Base-by-base conservation (phyloP, 257 asterid species). In the Przewalskia tangutica region DNA sequence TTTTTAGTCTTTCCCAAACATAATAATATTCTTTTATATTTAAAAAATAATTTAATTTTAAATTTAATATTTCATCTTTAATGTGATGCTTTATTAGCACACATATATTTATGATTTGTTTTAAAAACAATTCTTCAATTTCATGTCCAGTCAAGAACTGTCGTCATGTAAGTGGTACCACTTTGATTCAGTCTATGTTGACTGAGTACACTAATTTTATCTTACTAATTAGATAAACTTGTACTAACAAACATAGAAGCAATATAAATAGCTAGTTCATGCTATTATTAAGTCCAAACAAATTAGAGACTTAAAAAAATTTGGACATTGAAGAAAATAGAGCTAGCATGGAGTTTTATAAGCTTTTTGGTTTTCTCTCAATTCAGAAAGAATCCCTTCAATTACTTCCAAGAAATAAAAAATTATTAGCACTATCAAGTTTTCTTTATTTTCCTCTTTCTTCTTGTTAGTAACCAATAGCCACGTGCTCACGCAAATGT, bases 311-410 rank as follows among this genome's bases (percentile, higher is more conserved):
- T 54, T 8, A 54, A 54, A 54, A 1, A 0, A 0, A 1, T 16
- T 55, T 55, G 9, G 9, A 16, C 60, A 11, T 40, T 81, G n/a
- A 44, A 44, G 3, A 2, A 50, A n/a, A 27, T 27, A 27, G 18
- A 83, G 66, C 14, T 13, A 8, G 38, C 18, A 54, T 54, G 14
- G 53, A 82, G 13, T 71, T 81, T 36, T 62, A 81, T 63, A 11
- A 79, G 20, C 48, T 78, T 58, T 76, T 89, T 68, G 51, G 73
- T 38, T 82, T 85, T 48, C 11, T 80, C 16, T 12, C 65, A 18
- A 81, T 84, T 62, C 63, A 87, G 10, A 82, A 84, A n/a, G 88
- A 87, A 4, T 79, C 88, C 64, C 6, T 84, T 58, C 84, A 84
- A 80, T 36, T 89, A n/a, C 58, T 86, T 18, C 76, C 64, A 27